phyloP scores from a whole-genome alignment of 2,329 filamentous ascomycete species.

The Scopulariopsis brevicaulis region DNA sequence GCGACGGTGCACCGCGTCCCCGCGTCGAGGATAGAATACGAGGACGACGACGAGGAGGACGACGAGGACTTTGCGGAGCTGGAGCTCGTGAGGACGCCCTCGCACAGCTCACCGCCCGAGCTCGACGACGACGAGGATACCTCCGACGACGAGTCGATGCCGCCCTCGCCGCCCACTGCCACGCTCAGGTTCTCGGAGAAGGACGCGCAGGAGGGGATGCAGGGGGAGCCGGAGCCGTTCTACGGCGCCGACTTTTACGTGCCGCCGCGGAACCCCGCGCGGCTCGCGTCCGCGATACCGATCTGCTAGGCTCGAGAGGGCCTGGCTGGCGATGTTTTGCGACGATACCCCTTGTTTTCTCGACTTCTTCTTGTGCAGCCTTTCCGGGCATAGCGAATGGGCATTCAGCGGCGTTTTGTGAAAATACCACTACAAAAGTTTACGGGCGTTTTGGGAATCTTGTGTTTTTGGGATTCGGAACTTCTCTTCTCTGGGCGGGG shows the following conservation, averaged over 20 bases:
- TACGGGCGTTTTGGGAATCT: not conserved
- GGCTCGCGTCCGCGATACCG: constrained; percentile 42
- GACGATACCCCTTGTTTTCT: not conserved
- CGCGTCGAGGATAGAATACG: constrained; percentile 18
- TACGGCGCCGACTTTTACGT: constrained; percentile 44
- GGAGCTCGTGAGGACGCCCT: constrained; percentile 56
- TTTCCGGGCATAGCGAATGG: constrained; percentile 4
- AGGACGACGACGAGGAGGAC: constrained; percentile 38
- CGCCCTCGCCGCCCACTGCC: constrained; percentile 53
- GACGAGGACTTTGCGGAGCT: constrained; percentile 57
- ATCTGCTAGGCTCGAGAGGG: constrained; percentile 31
- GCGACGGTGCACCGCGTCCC: constrained; percentile 28
- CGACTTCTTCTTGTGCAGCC: not conserved
- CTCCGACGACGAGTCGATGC: constrained; percentile 63
- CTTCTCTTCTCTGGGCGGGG: constrained; percentile 1
- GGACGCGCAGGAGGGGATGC: constrained; percentile 29
- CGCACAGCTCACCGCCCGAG: constrained; percentile 58
- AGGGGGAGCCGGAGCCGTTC: constrained; percentile 25
- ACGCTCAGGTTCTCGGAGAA: constrained; percentile 50
- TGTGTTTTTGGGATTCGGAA: not conserved
- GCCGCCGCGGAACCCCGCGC: constrained; percentile 35
- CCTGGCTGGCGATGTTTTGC: not conserved
- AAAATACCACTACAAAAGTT: not conserved
- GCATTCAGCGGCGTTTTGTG: constrained; percentile 1
- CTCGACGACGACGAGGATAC: constrained; percentile 57